Conservation (phyloP, 1,139 yeast species). For the Yamadazyma mexicana region DNA sequence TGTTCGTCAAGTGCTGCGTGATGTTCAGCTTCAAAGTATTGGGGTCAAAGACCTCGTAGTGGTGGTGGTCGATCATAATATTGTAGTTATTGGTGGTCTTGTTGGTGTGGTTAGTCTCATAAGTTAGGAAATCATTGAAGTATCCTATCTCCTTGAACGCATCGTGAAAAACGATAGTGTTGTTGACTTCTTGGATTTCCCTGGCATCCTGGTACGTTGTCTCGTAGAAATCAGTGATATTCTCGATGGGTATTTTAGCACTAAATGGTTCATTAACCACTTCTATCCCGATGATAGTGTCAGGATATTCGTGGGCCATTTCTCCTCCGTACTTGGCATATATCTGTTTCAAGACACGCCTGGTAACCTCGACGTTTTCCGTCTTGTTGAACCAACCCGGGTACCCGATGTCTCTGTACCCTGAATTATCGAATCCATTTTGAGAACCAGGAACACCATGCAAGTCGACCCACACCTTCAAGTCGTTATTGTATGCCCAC, state of each 20-base stretch:
- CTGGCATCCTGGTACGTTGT: conserved; percentile 57
- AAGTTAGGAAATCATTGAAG: conserved; percentile 55
- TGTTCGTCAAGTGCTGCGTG: conserved; percentile 60
- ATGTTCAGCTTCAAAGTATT: conserved; percentile 56
- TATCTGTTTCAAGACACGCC: conserved; percentile 47
- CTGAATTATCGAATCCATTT: conserved; percentile 95
- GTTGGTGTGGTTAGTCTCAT: conserved; percentile 34
- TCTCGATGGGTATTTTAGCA: conserved; percentile 54
- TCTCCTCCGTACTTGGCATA: conserved; percentile 64
- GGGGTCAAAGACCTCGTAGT: conserved; percentile 79
- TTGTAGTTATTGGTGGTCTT: conserved; percentile 48
- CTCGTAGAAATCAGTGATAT: conserved; percentile 56
- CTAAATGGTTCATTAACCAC: conserved; percentile 89
- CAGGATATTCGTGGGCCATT: conserved; percentile 49
- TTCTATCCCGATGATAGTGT: conserved; percentile 81
- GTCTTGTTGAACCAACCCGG: conserved; percentile 49
- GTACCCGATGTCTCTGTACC: conserved; percentile 61
- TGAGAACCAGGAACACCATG: conserved; percentile 98
- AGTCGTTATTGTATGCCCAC: conserved; percentile 65
- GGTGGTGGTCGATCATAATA: conserved; percentile 84
- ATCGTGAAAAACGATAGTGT: conserved; percentile 65
- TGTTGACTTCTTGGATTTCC: conserved; percentile 36
- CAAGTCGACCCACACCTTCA: conserved; percentile 87
- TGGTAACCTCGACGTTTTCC: conserved; percentile 52
- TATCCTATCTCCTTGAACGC: conserved; percentile 66